Evolutionary conservation across 2,329 filamentous ascomycete genomes (phyloP), one percentile per base, ranked within the genome.

Genomic region (Scedosporium dehoogii): DNA sequence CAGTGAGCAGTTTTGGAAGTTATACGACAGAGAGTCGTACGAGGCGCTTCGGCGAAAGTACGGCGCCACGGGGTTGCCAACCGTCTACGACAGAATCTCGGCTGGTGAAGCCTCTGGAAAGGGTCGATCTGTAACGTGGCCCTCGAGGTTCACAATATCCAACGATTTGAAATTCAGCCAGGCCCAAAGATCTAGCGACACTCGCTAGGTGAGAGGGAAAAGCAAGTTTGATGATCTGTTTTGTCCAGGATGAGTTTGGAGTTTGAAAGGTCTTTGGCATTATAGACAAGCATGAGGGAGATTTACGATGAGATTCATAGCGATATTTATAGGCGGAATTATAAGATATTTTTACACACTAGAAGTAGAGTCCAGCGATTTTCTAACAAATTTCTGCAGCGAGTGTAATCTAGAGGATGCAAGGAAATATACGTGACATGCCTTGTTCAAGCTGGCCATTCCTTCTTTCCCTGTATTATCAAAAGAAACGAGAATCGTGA

Each of bases 11-110:
- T 90, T 90, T 70, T 89, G 86, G 86, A 71, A 75, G 9, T 77
- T 83, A 60, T 90, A 89, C 64, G 81, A 88, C 69, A 75, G 78
- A 46, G 67, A 73, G 5, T 82, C 82, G 68, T 89, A 90, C 64
- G 81, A 88, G 53, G 70, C 69, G 2, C 72, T 89, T 60, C 74
- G 87, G n/a, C 70, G 71, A 23, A 84, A 81, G 68, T 90, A 88
- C 68, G 73, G 76, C 4, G 87, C 87, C 0, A 74, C 74, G 1
- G 79, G 82, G 56, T 69, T 90, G 65, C 86, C 85, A 0, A 85
- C 76, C 38, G 85, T 89, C 1, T 88, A 85, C 65, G 85, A 90
- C 66, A 90, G 90, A 73, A 84, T 88, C 25, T 81, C 80, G 67
- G 81, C 82, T 23, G 23, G 23, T 7, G 51, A 23, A 55, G 51